Evolutionary conservation across 179 eudicot genomes (phyloP).

Genomic region (Pouteria campechiana): DNA sequence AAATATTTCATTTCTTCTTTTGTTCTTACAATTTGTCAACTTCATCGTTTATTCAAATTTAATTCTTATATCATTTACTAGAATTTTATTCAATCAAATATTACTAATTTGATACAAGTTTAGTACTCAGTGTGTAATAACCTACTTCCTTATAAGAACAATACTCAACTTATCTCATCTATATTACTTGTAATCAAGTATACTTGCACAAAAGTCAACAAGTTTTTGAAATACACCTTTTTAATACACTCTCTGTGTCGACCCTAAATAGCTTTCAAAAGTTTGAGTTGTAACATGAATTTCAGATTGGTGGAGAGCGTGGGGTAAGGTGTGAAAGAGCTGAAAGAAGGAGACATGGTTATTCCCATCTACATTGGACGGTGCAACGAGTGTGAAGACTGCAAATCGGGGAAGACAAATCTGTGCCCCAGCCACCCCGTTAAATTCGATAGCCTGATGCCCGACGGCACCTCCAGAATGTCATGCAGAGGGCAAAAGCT

Average conservation of each 20-base stretch:
- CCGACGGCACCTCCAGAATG: conserved; percentile 26
- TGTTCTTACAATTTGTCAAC: too few relatives aligned
- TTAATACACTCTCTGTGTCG: not conserved
- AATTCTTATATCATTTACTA: too few relatives aligned
- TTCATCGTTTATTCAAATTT: too few relatives aligned
- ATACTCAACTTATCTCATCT: too few relatives aligned
- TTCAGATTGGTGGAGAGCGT: conserved; percentile 33
- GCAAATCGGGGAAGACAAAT: conserved; percentile 43
- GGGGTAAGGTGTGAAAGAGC: conserved; percentile 22
- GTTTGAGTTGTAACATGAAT: not conserved
- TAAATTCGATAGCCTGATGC: conserved; percentile 16
- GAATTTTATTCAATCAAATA: too few relatives aligned
- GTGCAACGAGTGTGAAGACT: conserved; percentile 27
- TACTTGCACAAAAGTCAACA: too few relatives aligned
- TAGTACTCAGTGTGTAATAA: too few relatives aligned
- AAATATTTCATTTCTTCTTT: too few relatives aligned
- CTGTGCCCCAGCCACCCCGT: conserved; percentile 26
- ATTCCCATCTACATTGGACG: conserved; percentile 30
- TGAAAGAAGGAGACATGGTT: conserved; percentile 31
- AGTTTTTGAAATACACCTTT: too few relatives aligned
- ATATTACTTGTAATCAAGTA: too few relatives aligned
- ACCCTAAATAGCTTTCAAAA: not conserved
- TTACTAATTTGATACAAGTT: too few relatives aligned
- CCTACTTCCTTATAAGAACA: too few relatives aligned
- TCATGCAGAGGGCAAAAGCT: conserved; percentile 12